Evolutionary conservation across 2,329 filamentous ascomycete genomes (phyloP).

Genomic region (Davidsoniella virescens): DNA sequence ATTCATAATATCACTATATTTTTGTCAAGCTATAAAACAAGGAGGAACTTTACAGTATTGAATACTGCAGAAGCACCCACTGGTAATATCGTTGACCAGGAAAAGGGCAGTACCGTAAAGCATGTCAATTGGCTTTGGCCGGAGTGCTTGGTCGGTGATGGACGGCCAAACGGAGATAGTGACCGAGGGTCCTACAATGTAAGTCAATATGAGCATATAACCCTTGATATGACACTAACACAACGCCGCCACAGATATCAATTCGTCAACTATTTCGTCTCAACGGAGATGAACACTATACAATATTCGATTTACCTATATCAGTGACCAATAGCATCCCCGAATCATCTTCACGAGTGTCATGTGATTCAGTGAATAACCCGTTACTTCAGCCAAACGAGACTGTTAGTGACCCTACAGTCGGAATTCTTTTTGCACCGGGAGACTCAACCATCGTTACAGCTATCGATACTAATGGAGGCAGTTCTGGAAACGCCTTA

Average conservation of each 20-base stretch:
- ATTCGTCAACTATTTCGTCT: conserved; percentile 55
- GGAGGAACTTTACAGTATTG: conserved; percentile 51
- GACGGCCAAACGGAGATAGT: conserved; percentile 29
- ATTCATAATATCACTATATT: conserved; percentile 52
- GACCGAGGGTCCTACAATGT: conserved; percentile 49
- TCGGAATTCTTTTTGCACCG: conserved; percentile 35
- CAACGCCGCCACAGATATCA: conserved; percentile 34
- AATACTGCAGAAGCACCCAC: conserved; percentile 44
- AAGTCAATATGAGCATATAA: conserved; percentile 14
- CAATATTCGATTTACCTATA: conserved; percentile 55
- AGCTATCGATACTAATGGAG: conserved; percentile 5
- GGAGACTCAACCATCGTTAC: conserved; percentile 30
- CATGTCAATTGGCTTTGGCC: conserved; percentile 61
- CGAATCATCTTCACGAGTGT: conserved; percentile 22
- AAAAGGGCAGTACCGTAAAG: conserved; percentile 53
- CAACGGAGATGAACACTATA: conserved; percentile 48
- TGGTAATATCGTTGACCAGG: conserved; percentile 46
- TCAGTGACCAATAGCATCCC: conserved; percentile 49
- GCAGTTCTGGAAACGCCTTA: conserved; percentile 13
- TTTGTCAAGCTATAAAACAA: conserved; percentile 45
- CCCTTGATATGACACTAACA: background rate
- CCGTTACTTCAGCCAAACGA: conserved; percentile 30
- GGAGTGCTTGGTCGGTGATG: conserved; percentile 47
- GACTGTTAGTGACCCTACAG: conserved; percentile 20
- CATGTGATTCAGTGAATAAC: conserved; percentile 36